A percentile compares a stretch with the other conserved stretches of the same genome.
These are phyloP conservation scores for Bretschneidera sinensis DNA, from an alignment of 345 rosid species.

Conservation along the genomic window DNA sequence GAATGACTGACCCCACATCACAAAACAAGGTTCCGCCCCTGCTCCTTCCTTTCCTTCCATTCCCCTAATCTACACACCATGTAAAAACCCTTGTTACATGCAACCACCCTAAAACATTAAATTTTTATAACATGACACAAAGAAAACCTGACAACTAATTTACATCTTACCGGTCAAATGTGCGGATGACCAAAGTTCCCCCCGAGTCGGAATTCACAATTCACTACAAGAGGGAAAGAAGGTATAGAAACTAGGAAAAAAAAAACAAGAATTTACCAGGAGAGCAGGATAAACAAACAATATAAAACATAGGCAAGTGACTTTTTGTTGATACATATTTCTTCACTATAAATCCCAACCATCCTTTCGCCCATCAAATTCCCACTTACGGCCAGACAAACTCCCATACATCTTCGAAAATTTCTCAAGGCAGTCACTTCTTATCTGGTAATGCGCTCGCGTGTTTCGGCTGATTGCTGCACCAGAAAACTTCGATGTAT, in stretches of 20 bases:
- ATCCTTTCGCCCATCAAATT: conserved; percentile 62
- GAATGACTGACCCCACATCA: no score
- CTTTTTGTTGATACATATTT: not conserved
- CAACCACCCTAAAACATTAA: no score
- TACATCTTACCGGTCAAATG: conserved; percentile 3
- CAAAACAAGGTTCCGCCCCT: no score
- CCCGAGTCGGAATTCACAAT: not conserved
- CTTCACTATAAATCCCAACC: conserved; percentile 84
- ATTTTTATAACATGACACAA: not conserved
- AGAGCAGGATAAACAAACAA: no score
- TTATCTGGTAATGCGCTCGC: conserved; percentile 54
- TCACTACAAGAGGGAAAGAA: not conserved
- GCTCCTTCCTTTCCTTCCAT: no score
- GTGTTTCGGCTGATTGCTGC: conserved; percentile 87
- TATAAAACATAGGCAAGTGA: not conserved
- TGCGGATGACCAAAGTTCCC: not conserved
- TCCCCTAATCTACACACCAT: no score
- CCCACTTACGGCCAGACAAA: conserved; percentile 47
- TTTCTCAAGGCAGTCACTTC: conserved; percentile 65
- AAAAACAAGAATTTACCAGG: conserved; percentile 4
- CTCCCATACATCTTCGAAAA: conserved; percentile 72
- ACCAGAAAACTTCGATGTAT: conserved; percentile 77
- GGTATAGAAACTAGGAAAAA: not conserved
- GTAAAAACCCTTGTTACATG: no score
- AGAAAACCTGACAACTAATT: conserved; percentile 6